Conservation (phyloP, 1,284 basidiomycete genomes). For the Ustilago lituana region DNA sequence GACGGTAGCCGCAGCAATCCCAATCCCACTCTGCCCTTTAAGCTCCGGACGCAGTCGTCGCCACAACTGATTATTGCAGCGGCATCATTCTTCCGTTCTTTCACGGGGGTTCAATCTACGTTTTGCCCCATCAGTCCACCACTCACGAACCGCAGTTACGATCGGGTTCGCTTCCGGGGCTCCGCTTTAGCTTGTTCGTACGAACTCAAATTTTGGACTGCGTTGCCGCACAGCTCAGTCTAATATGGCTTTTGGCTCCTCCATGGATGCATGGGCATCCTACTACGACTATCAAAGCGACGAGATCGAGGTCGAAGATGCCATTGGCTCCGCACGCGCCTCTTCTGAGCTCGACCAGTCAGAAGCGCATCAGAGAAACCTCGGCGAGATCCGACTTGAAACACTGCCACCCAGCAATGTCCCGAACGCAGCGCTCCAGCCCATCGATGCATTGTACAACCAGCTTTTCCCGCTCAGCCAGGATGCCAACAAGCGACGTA, state of each 20-base stretch:
- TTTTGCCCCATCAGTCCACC: too few species aligned
- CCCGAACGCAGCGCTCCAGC: constrained; percentile 1
- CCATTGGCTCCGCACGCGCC: constrained; percentile 17
- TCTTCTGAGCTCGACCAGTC: constrained; percentile 22
- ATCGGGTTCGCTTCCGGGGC: too few species aligned
- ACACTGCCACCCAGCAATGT: constrained; percentile 6
- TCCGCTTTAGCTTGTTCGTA: too few species aligned
- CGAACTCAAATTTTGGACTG: too few species aligned
- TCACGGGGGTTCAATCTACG: too few species aligned
- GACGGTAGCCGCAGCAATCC: too few species aligned
- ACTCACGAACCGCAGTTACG: too few species aligned
- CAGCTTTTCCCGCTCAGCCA: neutral
- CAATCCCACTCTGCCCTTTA: too few species aligned
- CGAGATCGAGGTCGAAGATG: constrained; percentile 11
- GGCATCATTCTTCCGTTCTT: too few species aligned
- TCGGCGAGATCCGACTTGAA: constrained; percentile 4
- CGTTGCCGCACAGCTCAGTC: neutral
- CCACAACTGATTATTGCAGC: too few species aligned
- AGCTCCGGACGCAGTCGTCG: too few species aligned
- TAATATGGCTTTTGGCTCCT: constrained; percentile 43
- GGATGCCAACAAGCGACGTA: neutral
- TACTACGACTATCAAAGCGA: constrained; percentile 18
- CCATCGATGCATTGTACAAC: neutral
- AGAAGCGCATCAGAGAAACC: neutral
- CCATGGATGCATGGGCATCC: constrained; percentile 47